Evolutionary conservation across 2,329 filamentous ascomycete species (phyloP), one percentile per base, ranked within the genome.

Genomic region (Phaeosphaeria sp.): DNA sequence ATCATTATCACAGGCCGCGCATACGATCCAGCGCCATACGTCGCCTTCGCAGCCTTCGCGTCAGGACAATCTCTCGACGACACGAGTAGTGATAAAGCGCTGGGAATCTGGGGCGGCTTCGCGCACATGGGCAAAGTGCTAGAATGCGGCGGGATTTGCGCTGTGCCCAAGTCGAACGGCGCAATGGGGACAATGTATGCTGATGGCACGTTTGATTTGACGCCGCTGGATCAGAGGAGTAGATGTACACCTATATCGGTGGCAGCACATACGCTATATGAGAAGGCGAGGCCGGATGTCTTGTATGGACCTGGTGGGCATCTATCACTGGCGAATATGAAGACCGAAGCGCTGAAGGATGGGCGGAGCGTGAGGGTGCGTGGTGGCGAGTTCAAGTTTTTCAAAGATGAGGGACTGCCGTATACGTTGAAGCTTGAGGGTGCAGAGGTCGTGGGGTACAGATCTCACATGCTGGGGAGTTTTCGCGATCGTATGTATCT

Each of bases 41-140:
- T 67, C 6, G 69, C 69, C 2, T 72, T 45, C 30, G 59, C 63
- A 6, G 63, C 61, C 1, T 64, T 56, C 44, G 47, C 53, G 1
- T 45, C 57, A 5, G 53, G 57, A 18, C 54, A 40, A 1, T 22
- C 42, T 1, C 33, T 60, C 7, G 27, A 48, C 11, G n/a, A 59
- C 9, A 64, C 59, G 2, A 18, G 55, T 3, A 45, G 48, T 3
- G 47, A 46, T 3, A 40, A 47, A 20, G 55, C 46, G n/a, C 55
- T 63, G 42, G 27, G 39, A 2, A 17, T 67, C 2, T 66, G 60
- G 55, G 66, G 64, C 3, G 66, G 59, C 18, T 61, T 64, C 22
- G 30, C 61, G 13, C 82, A 86, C 61, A 84, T 86, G 82, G 84
- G 84, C 8, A 85, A 87, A 72, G 82, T 86, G 9, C 76, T 86